Conservation (phyloP, 2,329 filamentous ascomycete species). For the Cytospora piceae region DNA sequence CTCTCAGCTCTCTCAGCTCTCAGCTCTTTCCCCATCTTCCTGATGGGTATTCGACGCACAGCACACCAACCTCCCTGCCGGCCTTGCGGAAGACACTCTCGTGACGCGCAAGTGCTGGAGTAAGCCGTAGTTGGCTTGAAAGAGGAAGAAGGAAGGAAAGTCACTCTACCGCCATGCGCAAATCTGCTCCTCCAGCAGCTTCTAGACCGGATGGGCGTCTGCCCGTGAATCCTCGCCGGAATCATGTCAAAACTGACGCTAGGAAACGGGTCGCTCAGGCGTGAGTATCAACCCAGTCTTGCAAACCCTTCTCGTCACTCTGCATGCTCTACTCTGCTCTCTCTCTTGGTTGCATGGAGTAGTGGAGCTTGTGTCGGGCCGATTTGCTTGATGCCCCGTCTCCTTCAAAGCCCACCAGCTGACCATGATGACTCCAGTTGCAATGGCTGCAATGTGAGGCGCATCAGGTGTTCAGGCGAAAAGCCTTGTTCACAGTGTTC, state of each 20-base stretch:
- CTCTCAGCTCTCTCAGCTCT: too few relatives aligned
- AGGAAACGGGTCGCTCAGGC: conserved; percentile 55
- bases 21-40: conserved; percentile 8
- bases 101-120: conserved; percentile 11
- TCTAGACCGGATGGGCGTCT: conserved; percentile 40
- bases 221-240: conserved; percentile 54
- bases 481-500: conserved; percentile 52
- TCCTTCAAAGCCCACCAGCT: conserved; percentile 1
- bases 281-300: conserved; percentile 42
- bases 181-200: conserved; percentile 15
- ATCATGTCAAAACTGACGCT: conserved; percentile 51
- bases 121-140: conserved; percentile 6
- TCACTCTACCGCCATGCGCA: conserved; percentile 13
- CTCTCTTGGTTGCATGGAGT: not conserved
- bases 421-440: conserved; percentile 42
- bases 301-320: too few relatives aligned
- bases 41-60: conserved; percentile 6
- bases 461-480: conserved; percentile 57
- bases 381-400: not conserved
- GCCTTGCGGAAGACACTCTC: conserved; percentile 10
- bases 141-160: not conserved
- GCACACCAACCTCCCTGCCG: conserved; percentile 13
- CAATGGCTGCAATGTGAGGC: conserved; percentile 57
- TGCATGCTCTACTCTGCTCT: not conserved
- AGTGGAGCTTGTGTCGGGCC: not conserved